Evolutionary conservation across 2,329 filamentous ascomycete species (phyloP).

Genomic region (Cladosporium halotolerans): DNA sequence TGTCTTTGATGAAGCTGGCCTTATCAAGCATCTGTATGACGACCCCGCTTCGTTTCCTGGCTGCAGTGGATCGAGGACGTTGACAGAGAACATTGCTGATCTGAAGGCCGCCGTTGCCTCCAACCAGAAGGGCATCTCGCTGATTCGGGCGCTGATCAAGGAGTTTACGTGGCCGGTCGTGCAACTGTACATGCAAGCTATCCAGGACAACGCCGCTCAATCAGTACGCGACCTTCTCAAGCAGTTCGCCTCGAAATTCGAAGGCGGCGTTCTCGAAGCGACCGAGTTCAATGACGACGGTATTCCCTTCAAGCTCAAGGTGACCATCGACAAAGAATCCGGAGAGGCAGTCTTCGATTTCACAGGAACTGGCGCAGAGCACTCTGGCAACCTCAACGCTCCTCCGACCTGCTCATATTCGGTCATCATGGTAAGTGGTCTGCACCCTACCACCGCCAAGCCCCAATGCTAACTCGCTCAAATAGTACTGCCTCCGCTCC

Average conservation of each 20-base stretch:
- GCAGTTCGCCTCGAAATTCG: slow-evolving; percentile 14
- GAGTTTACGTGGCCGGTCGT: slow-evolving; percentile 32
- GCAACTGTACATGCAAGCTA: slow-evolving; percentile 38
- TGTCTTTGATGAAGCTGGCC: slow-evolving; percentile 30
- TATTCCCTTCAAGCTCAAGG: slow-evolving; percentile 29
- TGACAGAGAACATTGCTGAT: slow-evolving; percentile 32
- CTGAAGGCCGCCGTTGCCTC: slow-evolving; percentile 33
- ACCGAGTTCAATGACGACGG: slow-evolving; percentile 40
- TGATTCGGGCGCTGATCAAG: slow-evolving; percentile 32
- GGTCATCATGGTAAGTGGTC: slow-evolving; percentile 22
- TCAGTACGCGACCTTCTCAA: slow-evolving; percentile 30
- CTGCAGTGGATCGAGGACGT: slow-evolving; percentile 28
- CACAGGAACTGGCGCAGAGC: slow-evolving; percentile 60
- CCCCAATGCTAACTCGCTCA: slow-evolving; percentile 28
- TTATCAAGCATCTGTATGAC: slow-evolving; percentile 47
- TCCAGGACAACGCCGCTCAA: slow-evolving; percentile 31
- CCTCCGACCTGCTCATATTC: slow-evolving; percentile 34
- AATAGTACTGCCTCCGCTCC: slow-evolving; percentile 46
- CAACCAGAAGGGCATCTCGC: slow-evolving; percentile 30
- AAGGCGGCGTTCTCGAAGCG: slow-evolving; percentile 20
- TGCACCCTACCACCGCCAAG: too few species aligned
- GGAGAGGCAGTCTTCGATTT: slow-evolving; percentile 36
- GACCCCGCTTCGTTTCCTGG: slow-evolving; percentile 55
- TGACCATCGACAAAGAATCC: slow-evolving; percentile 28
- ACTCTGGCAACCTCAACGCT: slow-evolving; percentile 54